A percentile compares a stretch with the other conserved stretches of the same genome.
Conservation (phyloP, 2,329 filamentous ascomycete species). For the Incumbomyces lentus region DNA sequence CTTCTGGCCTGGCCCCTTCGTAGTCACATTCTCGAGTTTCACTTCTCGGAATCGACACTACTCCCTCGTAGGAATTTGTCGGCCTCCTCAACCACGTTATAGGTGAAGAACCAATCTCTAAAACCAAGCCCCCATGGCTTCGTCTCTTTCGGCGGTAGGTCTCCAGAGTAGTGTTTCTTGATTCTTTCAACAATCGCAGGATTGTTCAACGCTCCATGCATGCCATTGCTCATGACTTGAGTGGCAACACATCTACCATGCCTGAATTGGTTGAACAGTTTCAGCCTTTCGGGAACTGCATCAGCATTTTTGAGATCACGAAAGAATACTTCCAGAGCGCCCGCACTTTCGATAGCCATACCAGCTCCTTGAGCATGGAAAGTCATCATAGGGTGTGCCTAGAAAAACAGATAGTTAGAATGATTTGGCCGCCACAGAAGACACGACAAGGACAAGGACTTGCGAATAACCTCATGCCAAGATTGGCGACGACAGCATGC, state of each 20-base stretch:
- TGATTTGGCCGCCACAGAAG: too few species aligned
- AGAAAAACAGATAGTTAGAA: constrained; percentile 25
- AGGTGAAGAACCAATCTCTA: constrained; percentile 14
- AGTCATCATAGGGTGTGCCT: constrained; percentile 52
- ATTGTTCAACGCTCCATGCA: constrained; percentile 13
- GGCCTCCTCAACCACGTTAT: constrained; percentile 10
- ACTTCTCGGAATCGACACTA: too few species aligned
- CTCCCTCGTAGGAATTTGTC: too few species aligned
- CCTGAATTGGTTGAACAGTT: constrained; percentile 9
- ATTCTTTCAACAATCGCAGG: constrained; percentile 8
- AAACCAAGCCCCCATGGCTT: constrained; percentile 12
- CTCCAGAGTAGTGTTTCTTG: constrained; percentile 9
- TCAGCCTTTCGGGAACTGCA: constrained; percentile 4
- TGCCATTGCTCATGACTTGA: constrained; percentile 13
- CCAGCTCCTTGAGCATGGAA: constrained; percentile 37
- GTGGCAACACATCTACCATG: constrained; percentile 9
- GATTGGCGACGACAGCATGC: too few species aligned
- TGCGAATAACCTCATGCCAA: too few species aligned
- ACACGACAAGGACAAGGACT: too few species aligned
- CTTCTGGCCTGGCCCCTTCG: too few species aligned
- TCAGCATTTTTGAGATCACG: constrained; percentile 3
- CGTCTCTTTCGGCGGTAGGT: constrained; percentile 7
- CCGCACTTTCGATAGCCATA: constrained; percentile 27
- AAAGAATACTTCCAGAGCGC: constrained; percentile 23
- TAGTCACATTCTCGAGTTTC: too few species aligned